Evolutionary conservation across 164 flowering plant species (phyloP), one percentile per base, ranked within the genome.

Genomic region (Dillenia turbinata): DNA sequence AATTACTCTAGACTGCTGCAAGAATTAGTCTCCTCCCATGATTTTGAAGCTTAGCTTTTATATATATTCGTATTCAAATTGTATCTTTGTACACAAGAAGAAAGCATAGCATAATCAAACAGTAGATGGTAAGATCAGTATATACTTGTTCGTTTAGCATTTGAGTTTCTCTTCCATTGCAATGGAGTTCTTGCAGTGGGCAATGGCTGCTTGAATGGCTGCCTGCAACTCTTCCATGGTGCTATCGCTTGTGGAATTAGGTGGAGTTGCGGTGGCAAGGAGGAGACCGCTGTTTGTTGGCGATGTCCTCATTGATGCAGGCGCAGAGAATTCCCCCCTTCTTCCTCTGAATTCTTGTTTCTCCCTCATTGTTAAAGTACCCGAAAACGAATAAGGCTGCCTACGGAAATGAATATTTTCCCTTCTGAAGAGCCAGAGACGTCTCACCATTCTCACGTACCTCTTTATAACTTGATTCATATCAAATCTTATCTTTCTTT

Each of bases 131-230:
- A 26, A 33, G 40, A 33, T 33, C 40, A 5, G 40, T 17, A 9
- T 44, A 5, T 10, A 26, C 22, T 44, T 57, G 33, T 57, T 58
- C 6, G 10, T 46, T 26, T 40, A 56, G 63, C 60, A 67, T 56
- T 67, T 66, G 66, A 69, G 61, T 53, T 69, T 73, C 48, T 83
- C 86, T 17, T 71, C 83, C 10, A 58, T 58, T 0, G 86, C 77
- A 67, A 81, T 81, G 67, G 98, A 93, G 26, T 89, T 93, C 76
- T 93, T 93, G 75, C 98, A 93, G 67, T 93, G 97, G 62, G 96
- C 90, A 72, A 93, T 93, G 12, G 98, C 98, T 48, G 98, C 94
- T 71, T 90, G 97, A 68, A 93, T 93, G 14, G 98, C 97, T 62
- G 85, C 82, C 71, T 93, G 98, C 62, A 93, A 66, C 66, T 93